phyloP scores from a whole-genome alignment of 345 rosid genomes.

The Syzygium aromaticum region DNA sequence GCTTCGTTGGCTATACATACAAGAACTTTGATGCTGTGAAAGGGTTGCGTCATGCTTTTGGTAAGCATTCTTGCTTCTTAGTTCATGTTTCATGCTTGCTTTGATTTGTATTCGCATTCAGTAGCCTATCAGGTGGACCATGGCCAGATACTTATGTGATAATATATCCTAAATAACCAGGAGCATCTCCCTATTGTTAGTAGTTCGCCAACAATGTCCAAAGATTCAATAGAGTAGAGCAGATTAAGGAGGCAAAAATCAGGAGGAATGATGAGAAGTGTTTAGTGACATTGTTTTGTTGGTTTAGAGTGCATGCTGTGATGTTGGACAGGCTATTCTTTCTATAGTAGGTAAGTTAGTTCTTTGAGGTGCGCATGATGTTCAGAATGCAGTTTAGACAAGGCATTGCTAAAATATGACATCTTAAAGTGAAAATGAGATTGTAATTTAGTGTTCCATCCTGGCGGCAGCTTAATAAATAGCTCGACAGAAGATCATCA shows the following conservation, averaged over 20 bases:
- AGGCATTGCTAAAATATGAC: neutral
- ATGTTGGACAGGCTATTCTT: neutral
- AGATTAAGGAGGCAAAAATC: neutral
- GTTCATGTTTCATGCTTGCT: neutral
- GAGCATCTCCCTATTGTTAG: neutral
- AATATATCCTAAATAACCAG: neutral
- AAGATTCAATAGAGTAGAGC: neutral
- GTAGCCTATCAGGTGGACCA: neutral
- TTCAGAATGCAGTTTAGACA: neutral
- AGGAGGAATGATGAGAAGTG: neutral
- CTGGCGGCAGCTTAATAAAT: neutral
- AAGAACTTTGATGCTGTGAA: conserved; percentile 95
- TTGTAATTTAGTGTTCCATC: neutral
- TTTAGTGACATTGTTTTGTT: neutral
- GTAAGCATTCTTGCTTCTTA: conserved; percentile 26
- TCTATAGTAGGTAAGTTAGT: neutral
- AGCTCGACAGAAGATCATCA: neutral
- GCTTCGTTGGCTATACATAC: conserved; percentile 95
- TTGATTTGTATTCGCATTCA: neutral
- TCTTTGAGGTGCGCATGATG: neutral
- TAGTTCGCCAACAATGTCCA: neutral
- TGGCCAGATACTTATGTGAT: neutral
- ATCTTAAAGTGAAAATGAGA: neutral
- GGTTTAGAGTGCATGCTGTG: neutral
- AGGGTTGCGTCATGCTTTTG: conserved; percentile 49